Evolutionary conservation across 1,139 yeast species (phyloP), one percentile per base, ranked within the genome.

Genomic region (Yamadazyma kanchanaburiensis): DNA sequence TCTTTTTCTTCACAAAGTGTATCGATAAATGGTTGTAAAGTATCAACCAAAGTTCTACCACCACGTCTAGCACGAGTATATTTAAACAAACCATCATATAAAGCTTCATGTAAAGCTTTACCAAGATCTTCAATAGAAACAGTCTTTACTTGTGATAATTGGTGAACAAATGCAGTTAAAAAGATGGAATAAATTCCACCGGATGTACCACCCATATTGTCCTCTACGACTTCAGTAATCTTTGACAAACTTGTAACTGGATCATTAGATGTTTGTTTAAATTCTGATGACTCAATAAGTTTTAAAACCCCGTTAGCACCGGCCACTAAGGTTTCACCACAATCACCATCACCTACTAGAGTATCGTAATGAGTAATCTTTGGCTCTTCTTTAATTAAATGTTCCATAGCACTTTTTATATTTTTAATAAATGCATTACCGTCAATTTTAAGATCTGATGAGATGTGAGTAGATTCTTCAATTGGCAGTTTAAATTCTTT

Each of bases 141-240:
- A 22, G 51, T 39, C 9, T 56, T 46, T 1, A 77, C 65, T 11
- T 45, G 31, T 29, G 53, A 56, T 21, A 68, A 43, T 27, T 58
- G 40, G 35, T 61, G 60, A 4, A 55, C 63, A 24, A 67, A 53
- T 1, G 71, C 62, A 12, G 73, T 65, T 33, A 89, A 68, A 58
- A 67, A 86, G 34, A 89, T 89, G 3, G 95, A 83, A 55, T 88
- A 89, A 26, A 89, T 60, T 1, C 96, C 97, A 32, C 97, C 97
- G 2, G 95, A 85, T 0, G 97, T 89, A 28, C 97, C 97, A 31
- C 96, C 97, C 97, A 89, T 89, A 20, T 78, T 80, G 33, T 80
- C 81, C 51, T 89, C 96, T 13, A 88, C 87, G 17, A 83, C 57
- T 35, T 82, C 88, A 4, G 96, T 86, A 32, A 68, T 64, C 14